Evolutionary conservation across 768 basidiomycete genomes (phyloP), one percentile per base, ranked within the genome.

Genomic region (Pleurotus cornucopiae): DNA sequence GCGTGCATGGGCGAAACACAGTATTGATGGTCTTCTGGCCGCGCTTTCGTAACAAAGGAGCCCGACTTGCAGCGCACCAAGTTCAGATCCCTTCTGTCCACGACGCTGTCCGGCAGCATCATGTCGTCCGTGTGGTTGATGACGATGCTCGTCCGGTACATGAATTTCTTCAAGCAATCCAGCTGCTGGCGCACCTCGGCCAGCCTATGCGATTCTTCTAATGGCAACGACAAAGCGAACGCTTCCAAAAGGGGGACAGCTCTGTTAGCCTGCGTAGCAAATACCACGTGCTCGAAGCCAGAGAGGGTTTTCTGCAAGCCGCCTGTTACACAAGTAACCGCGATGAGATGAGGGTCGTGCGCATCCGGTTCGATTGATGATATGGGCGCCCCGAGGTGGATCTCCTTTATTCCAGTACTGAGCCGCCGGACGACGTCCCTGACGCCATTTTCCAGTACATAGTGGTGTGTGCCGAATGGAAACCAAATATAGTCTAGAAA

Each of bases 251-350:
- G 69, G 4, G 75, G 73, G 12, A 73, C 67, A 12, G 86, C 88
- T 25, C 81, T 79, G 47, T 80, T 80, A 5, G 89, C 89, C 65
- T 90, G 88, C 0, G 89, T 91, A 4, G 86, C 89, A 48, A 91
- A 75, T 5, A 91, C 70, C 56, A 93, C 69, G 63, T 87, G 84
- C 48, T 81, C 77, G 62, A 90, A 90, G 5, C 82, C 84, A 5
- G 61, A 37, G 59, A 74, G 67, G 1, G 68, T 64, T 14, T 55
- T 60, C 7, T 60, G 39, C 4, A 70, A 65, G 14, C 67, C 64
- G 18, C 65, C 58, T 40, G 67, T 67, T 38, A 64, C 56, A 51
- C 73, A 80, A 23, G 72, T 66, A 20, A 83, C 71, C 16, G 74
- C 68, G 16, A 70, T 69, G 13, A 68, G 69, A 14, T 60, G 66